phyloP scores from a whole-genome alignment of 2,329 filamentous ascomycete species.

The Neonectria ditissima region DNA sequence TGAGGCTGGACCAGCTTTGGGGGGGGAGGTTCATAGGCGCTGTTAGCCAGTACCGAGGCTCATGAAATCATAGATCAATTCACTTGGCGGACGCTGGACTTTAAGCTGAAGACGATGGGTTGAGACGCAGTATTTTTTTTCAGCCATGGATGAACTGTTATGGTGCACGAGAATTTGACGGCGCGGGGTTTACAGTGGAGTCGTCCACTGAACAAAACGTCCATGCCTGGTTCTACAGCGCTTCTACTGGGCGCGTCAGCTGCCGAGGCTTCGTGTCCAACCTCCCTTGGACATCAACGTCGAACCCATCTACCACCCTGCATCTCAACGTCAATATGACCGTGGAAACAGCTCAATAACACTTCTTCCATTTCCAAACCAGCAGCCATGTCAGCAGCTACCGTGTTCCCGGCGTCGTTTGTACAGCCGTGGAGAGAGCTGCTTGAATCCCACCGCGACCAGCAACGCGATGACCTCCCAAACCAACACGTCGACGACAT shows the following conservation, averaged over 20 bases:
- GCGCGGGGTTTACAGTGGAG: neutral
- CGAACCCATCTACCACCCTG: neutral
- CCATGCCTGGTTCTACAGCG: neutral
- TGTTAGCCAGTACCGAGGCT: neutral
- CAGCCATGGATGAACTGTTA: neutral
- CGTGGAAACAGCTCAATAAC: neutral
- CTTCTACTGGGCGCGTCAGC: neutral
- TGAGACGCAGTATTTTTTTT: neutral
- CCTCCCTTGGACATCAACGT: neutral
- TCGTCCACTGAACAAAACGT: neutral
- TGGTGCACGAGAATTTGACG: neutral
- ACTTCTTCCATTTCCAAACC: neutral
- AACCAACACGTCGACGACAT: conserved; percentile 59
- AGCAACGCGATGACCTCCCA: conserved; percentile 59
- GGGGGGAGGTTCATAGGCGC: no score
- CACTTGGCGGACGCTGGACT: neutral
- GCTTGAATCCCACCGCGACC: conserved; percentile 47
- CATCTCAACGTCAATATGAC: neutral
- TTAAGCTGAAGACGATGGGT: no score
- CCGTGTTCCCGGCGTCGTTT: conserved; percentile 53
- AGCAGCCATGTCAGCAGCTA: conserved; percentile 22
- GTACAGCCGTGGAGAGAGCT: conserved; percentile 53
- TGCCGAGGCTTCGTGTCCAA: neutral
- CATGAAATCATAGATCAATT: neutral
- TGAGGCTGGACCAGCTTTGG: neutral